These are phyloP conservation scores for Tulasnella sp. DNA, from an alignment of 768 basidiomycete genomes.

Conservation along the genomic window DNA sequence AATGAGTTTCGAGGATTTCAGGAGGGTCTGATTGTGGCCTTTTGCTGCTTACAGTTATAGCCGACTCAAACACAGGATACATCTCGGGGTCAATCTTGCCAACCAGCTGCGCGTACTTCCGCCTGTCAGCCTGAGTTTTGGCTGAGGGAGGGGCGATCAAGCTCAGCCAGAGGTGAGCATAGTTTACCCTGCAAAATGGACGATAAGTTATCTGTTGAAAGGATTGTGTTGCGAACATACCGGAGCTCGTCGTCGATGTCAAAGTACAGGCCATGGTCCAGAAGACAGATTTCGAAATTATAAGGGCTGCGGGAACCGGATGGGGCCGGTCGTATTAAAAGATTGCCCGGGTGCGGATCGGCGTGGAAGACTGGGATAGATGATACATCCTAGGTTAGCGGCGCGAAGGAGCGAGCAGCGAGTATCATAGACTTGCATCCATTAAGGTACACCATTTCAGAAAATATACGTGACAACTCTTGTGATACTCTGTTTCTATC, in stretches of 20 bases:
- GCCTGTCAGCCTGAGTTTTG: constrained; percentile 54
- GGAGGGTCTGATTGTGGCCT: not conserved
- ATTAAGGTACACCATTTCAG: constrained; percentile 90
- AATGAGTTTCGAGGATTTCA: not conserved
- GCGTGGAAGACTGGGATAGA: constrained; percentile 44
- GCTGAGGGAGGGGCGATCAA: constrained; percentile 69
- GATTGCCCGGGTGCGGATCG: constrained; percentile 52
- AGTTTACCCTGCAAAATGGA: constrained; percentile 46
- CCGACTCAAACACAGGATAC: constrained; percentile 94
- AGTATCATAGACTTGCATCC: constrained; percentile 77
- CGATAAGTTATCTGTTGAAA: not conserved
- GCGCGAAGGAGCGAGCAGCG: constrained; percentile 43
- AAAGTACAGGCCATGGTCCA: constrained; percentile 91
- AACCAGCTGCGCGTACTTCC: constrained; percentile 82
- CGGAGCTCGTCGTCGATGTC: constrained; percentile 75
- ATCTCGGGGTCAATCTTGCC: constrained; percentile 85
- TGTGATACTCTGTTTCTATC: constrained; percentile 90
- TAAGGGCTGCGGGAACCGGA: constrained; percentile 62
- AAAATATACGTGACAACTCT: constrained; percentile 85
- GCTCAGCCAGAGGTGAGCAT: constrained; percentile 64
- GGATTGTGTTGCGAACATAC: constrained; percentile 34
- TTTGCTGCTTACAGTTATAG: constrained; percentile 58
- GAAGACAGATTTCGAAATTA: constrained; percentile 91
- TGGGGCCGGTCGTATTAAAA: constrained; percentile 75
- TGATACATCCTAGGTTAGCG: constrained; percentile 7